Base-by-base conservation (phyloP, 495 filamentous ascomycete genomes). In the Aspergillus diversus region DNA sequence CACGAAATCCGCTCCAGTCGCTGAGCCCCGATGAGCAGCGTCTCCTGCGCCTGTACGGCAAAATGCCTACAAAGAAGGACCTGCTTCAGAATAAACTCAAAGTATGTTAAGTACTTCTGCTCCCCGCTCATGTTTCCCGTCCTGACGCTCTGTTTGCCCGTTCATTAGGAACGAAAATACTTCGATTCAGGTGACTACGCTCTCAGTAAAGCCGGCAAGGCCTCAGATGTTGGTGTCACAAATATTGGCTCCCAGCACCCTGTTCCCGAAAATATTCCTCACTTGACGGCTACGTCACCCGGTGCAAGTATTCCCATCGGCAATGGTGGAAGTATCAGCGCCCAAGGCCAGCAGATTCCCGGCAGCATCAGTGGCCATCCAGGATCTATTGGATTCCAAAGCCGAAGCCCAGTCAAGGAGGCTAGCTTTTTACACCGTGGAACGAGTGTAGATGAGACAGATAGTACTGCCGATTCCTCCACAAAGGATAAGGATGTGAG, bases 141-240 rank as follows among this genome's bases (percentile, higher is more conserved):
- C 46, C 33, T 60, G 65, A 62, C 60, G 34, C 15, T 46, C 35
- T 50, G 17, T 13, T 17, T 16, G 65, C 46, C 54, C 21, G 21
- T 27, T 27, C 21, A 27, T n/a, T 58, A 97, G 86, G 93, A 97
- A 75, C 93, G 96, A 78, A 99, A 98, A 82, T 99, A 97, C 81
- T 99, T 99, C 77, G 95, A 99, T 83, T 92, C 89, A 57, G 94
- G 94, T 69, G 94, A 98, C 79, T 98, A 98, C 66, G 96, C 95
- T 71, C 90, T 98, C 79, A 94, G 90, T 77, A 98, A 99, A 83
- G 96, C 95, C 50, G 95, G 96, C 75, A 99, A 98, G 79, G 92
- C 92, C 73, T 90, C 93, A 63, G 91, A 95, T 73, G 89, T 94
- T 69, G 95, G 94, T 71, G 92, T 96, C 37, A 95, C 94, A 74